phyloP scores from a whole-genome alignment of 495 filamentous ascomycete species.

The Lasiosphaeria miniovina region DNA sequence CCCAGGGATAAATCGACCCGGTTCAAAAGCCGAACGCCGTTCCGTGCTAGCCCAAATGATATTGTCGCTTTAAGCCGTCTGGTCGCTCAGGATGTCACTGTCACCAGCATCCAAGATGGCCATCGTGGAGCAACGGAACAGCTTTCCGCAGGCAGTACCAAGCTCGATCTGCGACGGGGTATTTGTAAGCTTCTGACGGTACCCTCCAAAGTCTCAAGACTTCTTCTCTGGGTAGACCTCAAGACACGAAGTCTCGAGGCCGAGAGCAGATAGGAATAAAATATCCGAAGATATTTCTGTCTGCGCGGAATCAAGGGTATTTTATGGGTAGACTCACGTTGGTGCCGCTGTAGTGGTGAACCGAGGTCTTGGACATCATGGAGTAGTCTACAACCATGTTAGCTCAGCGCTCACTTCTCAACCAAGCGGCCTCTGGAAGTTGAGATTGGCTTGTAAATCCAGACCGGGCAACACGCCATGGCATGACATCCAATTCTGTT shows the following conservation, averaged over 20 bases:
- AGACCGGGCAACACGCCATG: too few relatives aligned
- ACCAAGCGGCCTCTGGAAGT: too few relatives aligned
- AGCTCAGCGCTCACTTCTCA: too few relatives aligned
- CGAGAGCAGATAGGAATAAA: constrained; percentile 14
- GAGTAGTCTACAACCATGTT: constrained; percentile 53
- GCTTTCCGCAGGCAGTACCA: constrained; percentile 66
- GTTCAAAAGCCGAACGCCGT: constrained; percentile 42
- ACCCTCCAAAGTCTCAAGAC: constrained; percentile 86
- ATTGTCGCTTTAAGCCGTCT: constrained; percentile 50
- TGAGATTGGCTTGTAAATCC: too few relatives aligned
- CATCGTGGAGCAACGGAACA: constrained; percentile 82
- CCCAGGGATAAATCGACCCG: constrained; percentile 26
- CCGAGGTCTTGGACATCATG: constrained; percentile 88
- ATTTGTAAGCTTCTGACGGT: constrained; percentile 48
- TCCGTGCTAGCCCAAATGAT: constrained; percentile 24
- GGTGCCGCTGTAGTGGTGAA: constrained; percentile 96
- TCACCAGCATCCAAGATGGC: constrained; percentile 95
- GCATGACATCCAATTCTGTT: too few relatives aligned
- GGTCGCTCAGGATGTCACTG: constrained; percentile 86
- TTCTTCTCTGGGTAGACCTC: constrained; percentile 72
- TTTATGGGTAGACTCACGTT: constrained; percentile 70
- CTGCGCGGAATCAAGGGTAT: constrained; percentile 17
- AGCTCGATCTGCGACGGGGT: constrained; percentile 75
- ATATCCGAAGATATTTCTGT: constrained; percentile 1
- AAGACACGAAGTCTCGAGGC: constrained; percentile 17